Evolutionary conservation across 306 rosid genomes (phyloP).

Genomic region (Gillenia trifoliata): DNA sequence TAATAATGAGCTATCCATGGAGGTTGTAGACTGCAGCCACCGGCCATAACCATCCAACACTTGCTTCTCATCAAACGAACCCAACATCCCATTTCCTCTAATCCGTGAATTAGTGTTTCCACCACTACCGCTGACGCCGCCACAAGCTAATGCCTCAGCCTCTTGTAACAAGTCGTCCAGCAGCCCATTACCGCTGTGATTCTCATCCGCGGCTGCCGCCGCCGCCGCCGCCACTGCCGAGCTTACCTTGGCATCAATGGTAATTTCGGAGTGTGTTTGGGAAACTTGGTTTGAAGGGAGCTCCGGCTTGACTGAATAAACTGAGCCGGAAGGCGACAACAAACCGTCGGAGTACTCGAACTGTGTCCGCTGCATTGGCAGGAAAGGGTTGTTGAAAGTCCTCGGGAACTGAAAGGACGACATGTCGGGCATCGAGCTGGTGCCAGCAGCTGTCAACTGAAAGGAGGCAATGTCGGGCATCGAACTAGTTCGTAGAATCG

Average conservation of each 20-base stretch:
- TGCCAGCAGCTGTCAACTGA: neutral
- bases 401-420: conserved; percentile 43
- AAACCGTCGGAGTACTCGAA: conserved; percentile 27
- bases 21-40: conserved; percentile 31
- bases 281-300: conserved; percentile 63
- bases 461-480: conserved; percentile 30
- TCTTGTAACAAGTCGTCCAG: conserved; percentile 58
- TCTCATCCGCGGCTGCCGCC: neutral
- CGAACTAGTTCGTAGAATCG: neutral
- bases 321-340: neutral
- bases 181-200: conserved; percentile 23
- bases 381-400: conserved; percentile 19
- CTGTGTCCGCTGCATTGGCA: conserved; percentile 33
- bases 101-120: conserved; percentile 23
- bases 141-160: conserved; percentile 35
- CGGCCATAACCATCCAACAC: conserved; percentile 33
- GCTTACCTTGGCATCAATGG: conserved; percentile 23
- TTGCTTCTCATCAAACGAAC: conserved; percentile 40
- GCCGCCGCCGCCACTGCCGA: conserved; percentile 5
- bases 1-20: conserved; percentile 37
- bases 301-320: conserved; percentile 41
- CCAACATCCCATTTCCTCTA: conserved; percentile 20
- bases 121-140: neutral
- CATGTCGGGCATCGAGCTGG: neutral
- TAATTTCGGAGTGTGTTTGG: conserved; percentile 29